A percentile compares a stretch with the other conserved stretches of the same genome.
Evolutionary conservation across 2,329 filamentous ascomycete genomes (phyloP).

Genomic region (Aspergillus sp.): DNA sequence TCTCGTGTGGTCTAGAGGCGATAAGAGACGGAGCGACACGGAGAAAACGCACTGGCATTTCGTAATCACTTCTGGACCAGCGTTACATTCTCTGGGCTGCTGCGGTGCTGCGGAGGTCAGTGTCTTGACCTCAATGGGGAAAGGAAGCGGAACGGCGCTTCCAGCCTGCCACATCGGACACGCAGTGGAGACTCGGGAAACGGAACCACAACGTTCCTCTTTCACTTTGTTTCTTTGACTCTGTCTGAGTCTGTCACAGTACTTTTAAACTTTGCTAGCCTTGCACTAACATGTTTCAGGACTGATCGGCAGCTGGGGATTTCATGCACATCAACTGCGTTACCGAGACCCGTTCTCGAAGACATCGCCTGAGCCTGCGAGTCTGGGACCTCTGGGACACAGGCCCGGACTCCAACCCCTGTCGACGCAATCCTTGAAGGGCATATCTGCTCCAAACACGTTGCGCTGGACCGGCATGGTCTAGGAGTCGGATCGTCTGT

Average conservation of each 20-base stretch:
- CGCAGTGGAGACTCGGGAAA: background rate
- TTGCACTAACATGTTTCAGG: constrained; percentile 17
- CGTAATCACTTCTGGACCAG: background rate
- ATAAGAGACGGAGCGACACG: background rate
- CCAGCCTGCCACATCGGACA: background rate
- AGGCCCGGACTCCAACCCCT: background rate
- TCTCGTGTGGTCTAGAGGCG: constrained; percentile 10
- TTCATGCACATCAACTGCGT: constrained; percentile 18
- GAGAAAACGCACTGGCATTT: background rate
- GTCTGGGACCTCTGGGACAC: background rate
- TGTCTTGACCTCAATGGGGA: background rate
- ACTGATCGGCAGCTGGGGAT: constrained; percentile 20
- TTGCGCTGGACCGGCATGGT: background rate
- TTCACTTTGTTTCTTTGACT: background rate
- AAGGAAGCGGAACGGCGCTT: background rate
- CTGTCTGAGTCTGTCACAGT: background rate
- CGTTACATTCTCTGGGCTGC: background rate
- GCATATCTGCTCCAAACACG: background rate
- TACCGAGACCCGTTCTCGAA: constrained; percentile 10
- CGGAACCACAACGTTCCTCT: background rate
- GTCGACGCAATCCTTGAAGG: background rate
- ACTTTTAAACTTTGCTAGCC: constrained; percentile 5
- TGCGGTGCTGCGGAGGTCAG: background rate
- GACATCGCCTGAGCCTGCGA: background rate
- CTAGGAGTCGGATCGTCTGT: background rate